phyloP scores from a whole-genome alignment of 495 filamentous ascomycete species.

The Hamigera avellanea region DNA sequence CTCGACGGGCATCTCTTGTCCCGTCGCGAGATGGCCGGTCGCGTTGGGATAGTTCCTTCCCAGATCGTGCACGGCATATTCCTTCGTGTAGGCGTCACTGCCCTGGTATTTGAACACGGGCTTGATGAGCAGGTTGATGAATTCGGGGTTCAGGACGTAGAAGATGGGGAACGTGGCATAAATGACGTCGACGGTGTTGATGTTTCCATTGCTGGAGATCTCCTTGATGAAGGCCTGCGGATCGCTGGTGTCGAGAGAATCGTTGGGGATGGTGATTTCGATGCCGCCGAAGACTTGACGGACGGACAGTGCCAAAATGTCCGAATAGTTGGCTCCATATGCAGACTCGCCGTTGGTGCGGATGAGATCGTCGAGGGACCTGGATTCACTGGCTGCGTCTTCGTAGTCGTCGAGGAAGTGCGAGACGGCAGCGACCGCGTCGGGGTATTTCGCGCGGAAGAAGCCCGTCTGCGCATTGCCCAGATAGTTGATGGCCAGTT shows the following conservation, averaged over 20 bases:
- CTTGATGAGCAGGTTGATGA: constrained; percentile 25
- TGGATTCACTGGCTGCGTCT: constrained; percentile 18
- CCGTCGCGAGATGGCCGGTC: constrained; percentile 23
- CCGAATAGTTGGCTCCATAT: constrained; percentile 28
- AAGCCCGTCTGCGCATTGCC: constrained; percentile 26
- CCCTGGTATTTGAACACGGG: constrained; percentile 31
- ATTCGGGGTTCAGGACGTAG: constrained; percentile 27
- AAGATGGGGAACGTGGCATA: constrained; percentile 30
- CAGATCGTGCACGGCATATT: constrained; percentile 25
- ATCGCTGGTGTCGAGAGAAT: constrained; percentile 25
- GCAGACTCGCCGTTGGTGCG: constrained; percentile 9
- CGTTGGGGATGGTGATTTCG: constrained; percentile 27
- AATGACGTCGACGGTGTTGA: constrained; percentile 38
- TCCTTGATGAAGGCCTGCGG: constrained; percentile 35
- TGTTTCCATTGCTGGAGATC: constrained; percentile 36
- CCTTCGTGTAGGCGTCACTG: constrained; percentile 18
- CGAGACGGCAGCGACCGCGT: constrained; percentile 15
- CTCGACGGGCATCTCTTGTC: constrained; percentile 25
- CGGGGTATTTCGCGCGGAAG: constrained; percentile 18
- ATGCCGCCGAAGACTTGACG: constrained; percentile 31
- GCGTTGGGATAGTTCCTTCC: constrained; percentile 31
- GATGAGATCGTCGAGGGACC: constrained; percentile 17
- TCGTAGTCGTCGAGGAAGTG: constrained; percentile 31
- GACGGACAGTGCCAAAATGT: constrained; percentile 29
- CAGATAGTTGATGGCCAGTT: constrained; percentile 29